Evolutionary conservation across 2,329 filamentous ascomycete species (phyloP).

Genomic region (Lachnellula cervina): DNA sequence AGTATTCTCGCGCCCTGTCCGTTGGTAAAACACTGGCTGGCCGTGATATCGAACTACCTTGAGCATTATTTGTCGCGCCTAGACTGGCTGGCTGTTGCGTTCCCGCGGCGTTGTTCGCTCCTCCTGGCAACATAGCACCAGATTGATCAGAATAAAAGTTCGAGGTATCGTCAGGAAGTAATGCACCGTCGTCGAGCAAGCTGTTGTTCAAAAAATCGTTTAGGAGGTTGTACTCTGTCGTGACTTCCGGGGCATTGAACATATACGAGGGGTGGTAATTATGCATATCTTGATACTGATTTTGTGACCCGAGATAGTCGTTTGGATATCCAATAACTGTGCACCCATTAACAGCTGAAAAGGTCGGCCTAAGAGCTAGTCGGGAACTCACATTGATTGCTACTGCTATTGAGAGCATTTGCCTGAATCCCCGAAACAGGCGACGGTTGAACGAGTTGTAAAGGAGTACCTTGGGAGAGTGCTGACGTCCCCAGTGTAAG

Average conservation of each 20-base stretch:
- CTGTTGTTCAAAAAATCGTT: constrained; percentile 95
- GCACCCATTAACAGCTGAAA: constrained; percentile 25
- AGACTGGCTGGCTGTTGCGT: constrained; percentile 32
- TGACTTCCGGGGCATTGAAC: constrained; percentile 90
- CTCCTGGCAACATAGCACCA: constrained; percentile 42
- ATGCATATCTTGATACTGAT: constrained; percentile 90
- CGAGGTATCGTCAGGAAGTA: constrained; percentile 63
- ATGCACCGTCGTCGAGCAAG: constrained; percentile 75
- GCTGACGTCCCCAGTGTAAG: constrained; percentile 33
- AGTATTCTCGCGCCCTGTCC: constrained; percentile 75
- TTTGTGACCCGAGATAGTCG: constrained; percentile 70
- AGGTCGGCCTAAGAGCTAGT: constrained; percentile 4
- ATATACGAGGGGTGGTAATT: constrained; percentile 91
- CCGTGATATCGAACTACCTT: constrained; percentile 53
- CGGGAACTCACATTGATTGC: constrained; percentile 66
- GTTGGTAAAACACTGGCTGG: constrained; percentile 55
- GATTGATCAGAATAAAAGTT: constrained; percentile 56
- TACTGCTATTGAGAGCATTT: constrained; percentile 56
- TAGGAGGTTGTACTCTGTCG: constrained; percentile 92
- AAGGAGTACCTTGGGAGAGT: constrained; percentile 45
- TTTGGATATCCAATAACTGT: constrained; percentile 75
- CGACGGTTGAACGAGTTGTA: constrained; percentile 69
- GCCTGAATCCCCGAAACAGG: constrained; percentile 63
- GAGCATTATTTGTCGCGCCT: constrained; percentile 34
- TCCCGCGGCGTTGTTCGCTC: constrained; percentile 38